Evolutionary conservation across 176 grass and related monocot species (phyloP), one percentile per base, ranked within the genome.

Genomic region (Lolium rigidum): DNA sequence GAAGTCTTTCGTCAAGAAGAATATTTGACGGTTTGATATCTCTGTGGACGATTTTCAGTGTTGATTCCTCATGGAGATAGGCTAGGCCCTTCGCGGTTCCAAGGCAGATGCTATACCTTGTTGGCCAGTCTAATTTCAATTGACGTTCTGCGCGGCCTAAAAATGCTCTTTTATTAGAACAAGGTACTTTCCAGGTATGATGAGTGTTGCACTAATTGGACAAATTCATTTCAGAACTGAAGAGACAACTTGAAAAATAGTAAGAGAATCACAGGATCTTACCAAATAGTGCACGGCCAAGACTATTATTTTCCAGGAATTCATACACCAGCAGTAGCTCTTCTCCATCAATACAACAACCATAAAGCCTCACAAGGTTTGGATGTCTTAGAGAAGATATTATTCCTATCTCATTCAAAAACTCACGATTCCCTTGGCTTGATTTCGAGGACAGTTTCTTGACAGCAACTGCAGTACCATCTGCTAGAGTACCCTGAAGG

Each of bases 21-120:
- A 98, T 95, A 87, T 98, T 95, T 57, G 93, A 86, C 26, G 93
- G 84, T 73, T 98, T 98, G 76, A 98, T 98, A 63, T 98, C 95
- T 88, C 95, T 92, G 74, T 98, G 95, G 62, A 98, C 52, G 54
- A 98, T 98, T 94, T 84, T 95, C 81, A 98, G 54, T 38, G 87
- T 88, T 55, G 93, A 95, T 76, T 95, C 95, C 80, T 98, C 95
- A 71, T 98, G 95, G 63, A 98, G 92, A 90, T 93, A 95, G 47
- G 81, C 76, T 68, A 98, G 78, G 47, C 95, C 95, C 82, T 84
- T 91, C 5, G 95, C 95, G 7, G 87, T 92, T 78, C 95, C 93
- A 62, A 93, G 66, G 87, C 91, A 95, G 83, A 95, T 93, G 25
- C 80, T 90, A 37, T 77, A 84, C 83, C 95, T 79, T 85, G 85